phyloP scores from a whole-genome alignment of 805 yeast genomes.

The Kluyveromyces siamensis region DNA sequence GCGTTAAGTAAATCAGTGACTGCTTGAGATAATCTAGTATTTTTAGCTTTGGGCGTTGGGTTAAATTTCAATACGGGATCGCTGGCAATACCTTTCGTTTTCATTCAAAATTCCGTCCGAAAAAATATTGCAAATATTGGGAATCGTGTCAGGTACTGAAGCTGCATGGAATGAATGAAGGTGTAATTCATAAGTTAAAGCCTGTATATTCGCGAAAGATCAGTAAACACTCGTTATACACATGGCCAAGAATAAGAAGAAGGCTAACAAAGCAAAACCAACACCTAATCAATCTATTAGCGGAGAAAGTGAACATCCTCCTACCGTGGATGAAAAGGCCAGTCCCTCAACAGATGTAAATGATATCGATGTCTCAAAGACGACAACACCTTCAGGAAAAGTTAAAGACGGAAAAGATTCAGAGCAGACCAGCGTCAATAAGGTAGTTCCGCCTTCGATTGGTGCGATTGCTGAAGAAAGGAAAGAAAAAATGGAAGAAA shows the following conservation, averaged over 20 bases:
- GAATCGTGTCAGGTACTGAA: neutral
- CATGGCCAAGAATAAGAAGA: constrained; percentile 18
- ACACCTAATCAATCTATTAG: neutral
- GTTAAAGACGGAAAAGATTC: neutral
- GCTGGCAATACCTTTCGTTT: neutral
- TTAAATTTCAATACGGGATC: neutral
- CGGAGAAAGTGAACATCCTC: neutral
- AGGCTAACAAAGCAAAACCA: constrained; percentile 6
- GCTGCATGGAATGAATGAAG: neutral
- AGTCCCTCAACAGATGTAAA: neutral
- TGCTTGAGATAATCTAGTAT: too few relatives aligned
- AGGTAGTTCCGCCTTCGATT: neutral
- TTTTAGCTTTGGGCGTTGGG: too few relatives aligned
- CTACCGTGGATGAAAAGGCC: too few relatives aligned
- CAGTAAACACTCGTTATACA: neutral
- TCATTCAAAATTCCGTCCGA: neutral
- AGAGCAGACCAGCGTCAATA: constrained; percentile 1
- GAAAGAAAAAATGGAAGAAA: neutral
- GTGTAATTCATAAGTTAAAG: too few relatives aligned
- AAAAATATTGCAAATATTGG: neutral
- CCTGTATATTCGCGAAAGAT: neutral
- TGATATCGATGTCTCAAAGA: neutral
- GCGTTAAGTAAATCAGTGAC: too few relatives aligned
- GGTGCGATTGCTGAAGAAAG: neutral
- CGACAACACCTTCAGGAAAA: constrained; percentile 4